Conservation (phyloP, 352 stramenopile genomes). For the Pythium rhizo-oryzae region DNA sequence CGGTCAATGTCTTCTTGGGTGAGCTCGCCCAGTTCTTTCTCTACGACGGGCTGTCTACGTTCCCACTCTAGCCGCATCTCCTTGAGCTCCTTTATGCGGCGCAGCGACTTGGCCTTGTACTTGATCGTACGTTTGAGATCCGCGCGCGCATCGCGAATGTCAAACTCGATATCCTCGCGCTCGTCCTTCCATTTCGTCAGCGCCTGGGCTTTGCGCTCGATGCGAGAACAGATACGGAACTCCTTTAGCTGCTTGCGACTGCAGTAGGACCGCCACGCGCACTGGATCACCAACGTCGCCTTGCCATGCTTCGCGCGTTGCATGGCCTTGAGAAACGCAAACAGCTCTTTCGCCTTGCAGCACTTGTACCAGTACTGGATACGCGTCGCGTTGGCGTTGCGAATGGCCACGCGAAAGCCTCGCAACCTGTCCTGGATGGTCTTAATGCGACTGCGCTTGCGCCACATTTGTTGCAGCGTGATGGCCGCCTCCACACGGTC, state of each 20-base stretch:
- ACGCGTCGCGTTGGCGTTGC: constrained; percentile 35
- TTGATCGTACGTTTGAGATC: constrained; percentile 72
- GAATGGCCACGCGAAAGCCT: constrained; percentile 48
- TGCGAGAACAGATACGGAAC: constrained; percentile 67
- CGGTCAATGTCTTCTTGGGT: constrained; percentile 73
- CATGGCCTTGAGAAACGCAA: constrained; percentile 44
- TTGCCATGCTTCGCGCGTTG: constrained; percentile 51
- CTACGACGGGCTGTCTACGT: constrained; percentile 64
- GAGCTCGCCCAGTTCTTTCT: constrained; percentile 65
- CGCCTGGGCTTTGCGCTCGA: constrained; percentile 62
- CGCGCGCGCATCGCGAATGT: constrained; percentile 57
- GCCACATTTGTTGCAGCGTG: constrained; percentile 79
- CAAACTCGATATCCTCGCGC: constrained; percentile 74
- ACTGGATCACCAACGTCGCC: constrained; percentile 65
- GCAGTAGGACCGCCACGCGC: constrained; percentile 69
- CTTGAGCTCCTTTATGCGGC: constrained; percentile 77
- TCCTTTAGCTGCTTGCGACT: constrained; percentile 57
- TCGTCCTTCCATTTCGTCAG: constrained; percentile 58
- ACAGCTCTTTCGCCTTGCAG: constrained; percentile 47
- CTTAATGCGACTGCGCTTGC: constrained; percentile 31
- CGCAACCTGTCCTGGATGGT: constrained; percentile 43
- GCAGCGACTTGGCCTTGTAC: constrained; percentile 73
- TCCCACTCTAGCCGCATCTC: constrained; percentile 84
- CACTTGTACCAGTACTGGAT: constrained; percentile 72
- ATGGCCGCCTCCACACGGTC: constrained; percentile 71